Conservation (phyloP, 306 rosid species). For the Astragalus glycyphyllos region DNA sequence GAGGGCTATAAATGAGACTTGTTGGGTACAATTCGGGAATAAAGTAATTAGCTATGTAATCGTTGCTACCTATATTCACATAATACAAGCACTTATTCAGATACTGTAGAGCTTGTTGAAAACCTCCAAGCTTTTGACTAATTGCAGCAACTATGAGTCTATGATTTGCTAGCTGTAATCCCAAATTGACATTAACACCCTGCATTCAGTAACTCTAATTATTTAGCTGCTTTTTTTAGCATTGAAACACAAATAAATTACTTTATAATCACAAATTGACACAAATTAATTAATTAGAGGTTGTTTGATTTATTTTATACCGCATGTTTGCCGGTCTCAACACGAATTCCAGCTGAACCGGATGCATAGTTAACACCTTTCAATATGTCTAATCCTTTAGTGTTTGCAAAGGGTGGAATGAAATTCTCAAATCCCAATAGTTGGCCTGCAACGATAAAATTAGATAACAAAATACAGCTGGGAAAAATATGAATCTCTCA, state of each 20-base stretch:
- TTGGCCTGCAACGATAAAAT: conserved; percentile 6
- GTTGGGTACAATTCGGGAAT: conserved; percentile 43
- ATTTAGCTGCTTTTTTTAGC: background rate
- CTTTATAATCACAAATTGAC: no score
- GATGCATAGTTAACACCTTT: conserved; percentile 49
- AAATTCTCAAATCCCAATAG: conserved; percentile 26
- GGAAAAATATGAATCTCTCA: background rate
- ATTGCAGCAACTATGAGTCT: background rate
- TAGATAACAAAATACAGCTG: background rate
- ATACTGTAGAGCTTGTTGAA: background rate
- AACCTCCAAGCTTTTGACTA: background rate
- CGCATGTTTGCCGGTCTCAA: conserved; percentile 13
- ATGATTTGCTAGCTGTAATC: conserved; percentile 46
- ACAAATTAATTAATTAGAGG: no score
- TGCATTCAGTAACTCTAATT: conserved; percentile 3
- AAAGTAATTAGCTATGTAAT: conserved; percentile 60
- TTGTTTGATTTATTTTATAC: background rate
- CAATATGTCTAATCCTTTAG: background rate
- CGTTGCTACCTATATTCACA: conserved; percentile 57
- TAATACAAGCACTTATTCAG: conserved; percentile 54
- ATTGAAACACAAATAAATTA: no score
- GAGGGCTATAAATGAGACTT: conserved; percentile 24
- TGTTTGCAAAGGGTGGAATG: conserved; percentile 37
- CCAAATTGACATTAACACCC: conserved; percentile 47
- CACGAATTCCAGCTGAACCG: conserved; percentile 34